Percentiles rank a stretch among this genome's conserved stretches.
phyloP scores from a whole-genome alignment of 306 rosid species.

The Neltuma alba region DNA sequence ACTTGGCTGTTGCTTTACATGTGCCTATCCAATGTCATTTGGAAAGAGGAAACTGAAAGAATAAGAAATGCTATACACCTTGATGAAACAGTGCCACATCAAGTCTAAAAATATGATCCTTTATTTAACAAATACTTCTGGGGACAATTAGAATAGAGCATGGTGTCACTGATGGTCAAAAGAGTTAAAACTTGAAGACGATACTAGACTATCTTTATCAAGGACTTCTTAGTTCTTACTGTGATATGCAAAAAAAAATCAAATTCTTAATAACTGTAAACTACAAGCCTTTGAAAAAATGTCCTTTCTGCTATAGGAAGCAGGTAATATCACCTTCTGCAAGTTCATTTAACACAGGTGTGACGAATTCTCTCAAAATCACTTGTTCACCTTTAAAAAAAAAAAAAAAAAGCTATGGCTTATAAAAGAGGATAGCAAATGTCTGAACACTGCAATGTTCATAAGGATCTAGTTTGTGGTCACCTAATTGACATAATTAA shows the following conservation, averaged over 20 bases:
- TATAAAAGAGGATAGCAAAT: conserved; percentile 6
- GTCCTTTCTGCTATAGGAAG: not conserved
- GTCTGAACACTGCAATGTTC: no score
- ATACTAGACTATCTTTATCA: conserved; percentile 1
- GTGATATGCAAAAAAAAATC: not conserved
- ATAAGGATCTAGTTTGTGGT: not conserved
- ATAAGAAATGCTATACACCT: not conserved
- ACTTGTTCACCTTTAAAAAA: not conserved
- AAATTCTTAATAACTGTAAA: conserved; percentile 4
- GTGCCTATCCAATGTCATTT: conserved; percentile 66
- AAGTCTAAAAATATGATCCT: conserved; percentile 30
- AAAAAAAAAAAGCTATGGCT: not conserved
- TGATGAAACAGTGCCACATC: conserved; percentile 22
- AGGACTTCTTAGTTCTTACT: conserved; percentile 7
- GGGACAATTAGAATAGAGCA: not conserved
- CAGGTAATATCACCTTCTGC: conserved; percentile 19
- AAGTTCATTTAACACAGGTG: not conserved
- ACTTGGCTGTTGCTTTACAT: conserved; percentile 81
- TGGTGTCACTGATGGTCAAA: not conserved
- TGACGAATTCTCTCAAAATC: conserved; percentile 15
- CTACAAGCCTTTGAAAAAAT: conserved; percentile 4
- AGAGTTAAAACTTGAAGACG: not conserved
- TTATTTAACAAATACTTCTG: not conserved
- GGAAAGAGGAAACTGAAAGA: conserved; percentile 30
- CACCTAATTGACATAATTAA: not conserved